Conservation (phyloP, 257 asterid genomes). For the Paulownia fortunei region DNA sequence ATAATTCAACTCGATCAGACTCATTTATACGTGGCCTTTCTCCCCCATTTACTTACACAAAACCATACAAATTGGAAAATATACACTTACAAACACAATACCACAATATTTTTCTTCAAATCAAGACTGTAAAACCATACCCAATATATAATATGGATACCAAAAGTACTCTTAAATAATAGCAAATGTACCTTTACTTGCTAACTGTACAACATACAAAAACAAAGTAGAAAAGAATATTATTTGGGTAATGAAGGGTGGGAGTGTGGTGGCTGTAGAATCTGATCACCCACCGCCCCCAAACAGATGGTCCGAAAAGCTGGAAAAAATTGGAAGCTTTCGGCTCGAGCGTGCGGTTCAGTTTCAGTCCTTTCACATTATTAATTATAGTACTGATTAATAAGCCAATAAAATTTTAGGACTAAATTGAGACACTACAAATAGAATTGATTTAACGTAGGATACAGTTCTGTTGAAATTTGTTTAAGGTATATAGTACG, state of each 20-base stretch:
- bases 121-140: no score
- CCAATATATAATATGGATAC: no score
- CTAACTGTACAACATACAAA: neutral
- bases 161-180: no score
- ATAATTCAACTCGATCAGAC: no score
- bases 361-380: neutral
- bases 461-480: neutral
- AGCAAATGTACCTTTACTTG: neutral
- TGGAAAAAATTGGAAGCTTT: conserved; percentile 38
- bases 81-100: no score
- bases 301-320: conserved; percentile 21
- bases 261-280: conserved; percentile 15
- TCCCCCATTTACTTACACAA: no score
- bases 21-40: no score
- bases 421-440: neutral
- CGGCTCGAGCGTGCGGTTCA: conserved; percentile 19
- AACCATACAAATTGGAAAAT: no score
- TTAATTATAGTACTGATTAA: no score
- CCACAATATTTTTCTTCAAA: no score
- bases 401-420: neutral
- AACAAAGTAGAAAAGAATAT: conserved; percentile 10
- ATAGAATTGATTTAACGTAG: neutral
- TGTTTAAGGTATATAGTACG: conserved; percentile 8
- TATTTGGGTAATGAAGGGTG: neutral
- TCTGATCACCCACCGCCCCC: conserved; percentile 35